Evolutionary conservation across 75 land plant genomes (phyloP).

Genomic region (Gnetum montanum): DNA sequence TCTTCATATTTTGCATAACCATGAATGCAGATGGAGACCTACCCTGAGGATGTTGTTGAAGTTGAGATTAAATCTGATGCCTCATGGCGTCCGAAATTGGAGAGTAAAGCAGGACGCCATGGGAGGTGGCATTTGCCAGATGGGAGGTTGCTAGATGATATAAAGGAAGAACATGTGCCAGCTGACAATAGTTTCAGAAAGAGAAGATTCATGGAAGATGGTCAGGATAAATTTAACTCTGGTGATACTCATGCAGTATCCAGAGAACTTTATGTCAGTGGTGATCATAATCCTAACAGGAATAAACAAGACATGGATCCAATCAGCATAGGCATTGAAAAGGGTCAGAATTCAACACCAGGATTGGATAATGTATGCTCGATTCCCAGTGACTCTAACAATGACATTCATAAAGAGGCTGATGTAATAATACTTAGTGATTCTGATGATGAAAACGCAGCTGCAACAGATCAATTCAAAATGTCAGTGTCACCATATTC

Average conservation of each 20-base stretch:
- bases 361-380: conserved; percentile 21
- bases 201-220: conserved; percentile 73
- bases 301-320: conserved; percentile 69
- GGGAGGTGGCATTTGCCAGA: conserved; percentile 43
- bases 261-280: background rate
- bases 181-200: conserved; percentile 66
- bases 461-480: conserved; percentile 1
- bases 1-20: background rate
- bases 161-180: conserved; percentile 37
- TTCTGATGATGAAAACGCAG: conserved; percentile 64
- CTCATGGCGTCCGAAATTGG: conserved; percentile 78
- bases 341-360: conserved; percentile 34
- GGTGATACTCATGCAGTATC: conserved; percentile 21
- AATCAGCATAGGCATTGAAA: conserved; percentile 54
- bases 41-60: conserved; percentile 88
- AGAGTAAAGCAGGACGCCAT: conserved; percentile 25
- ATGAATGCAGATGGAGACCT: conserved; percentile 48
- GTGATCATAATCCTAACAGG: conserved; percentile 74
- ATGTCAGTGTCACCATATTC: too few species aligned
- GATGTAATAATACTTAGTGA: conserved; percentile 94
- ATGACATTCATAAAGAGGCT: conserved; percentile 20
- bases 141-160: conserved; percentile 37
- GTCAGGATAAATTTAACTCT: conserved; percentile 66
- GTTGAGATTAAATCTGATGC: conserved; percentile 94
- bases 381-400: conserved; percentile 9